Evolutionary conservation across 2,329 filamentous ascomycete species (phyloP).

Genomic region (Curvularia sp.): DNA sequence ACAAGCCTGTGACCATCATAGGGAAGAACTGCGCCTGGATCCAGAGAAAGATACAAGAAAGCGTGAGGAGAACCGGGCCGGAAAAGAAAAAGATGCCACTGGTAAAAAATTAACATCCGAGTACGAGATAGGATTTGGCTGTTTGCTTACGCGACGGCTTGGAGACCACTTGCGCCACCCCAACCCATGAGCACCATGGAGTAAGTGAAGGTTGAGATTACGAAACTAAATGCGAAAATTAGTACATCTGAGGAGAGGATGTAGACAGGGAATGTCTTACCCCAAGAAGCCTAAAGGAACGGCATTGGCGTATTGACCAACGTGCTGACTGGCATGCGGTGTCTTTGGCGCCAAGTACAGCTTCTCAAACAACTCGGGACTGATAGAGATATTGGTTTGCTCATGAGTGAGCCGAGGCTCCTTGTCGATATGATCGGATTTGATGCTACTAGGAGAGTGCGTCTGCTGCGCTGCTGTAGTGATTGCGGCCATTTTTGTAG

Average conservation of each 20-base stretch:
- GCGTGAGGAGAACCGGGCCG: constrained; percentile 58
- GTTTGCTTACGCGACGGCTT: constrained; percentile 42
- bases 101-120: background rate
- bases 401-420: constrained; percentile 30
- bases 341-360: constrained; percentile 38
- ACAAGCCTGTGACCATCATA: constrained; percentile 63
- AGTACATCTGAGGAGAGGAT: background rate
- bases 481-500: constrained; percentile 9
- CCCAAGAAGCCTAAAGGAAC: constrained; percentile 42
- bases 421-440: constrained; percentile 31
- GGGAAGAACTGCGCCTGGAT: constrained; percentile 48
- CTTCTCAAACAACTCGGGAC: constrained; percentile 42
- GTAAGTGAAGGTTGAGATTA: constrained; percentile 53
- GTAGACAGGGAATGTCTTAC: constrained; percentile 13
- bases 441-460: constrained; percentile 12
- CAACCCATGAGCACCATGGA: constrained; percentile 52
- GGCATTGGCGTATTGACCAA: constrained; percentile 34
- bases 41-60: constrained; percentile 62
- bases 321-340: constrained; percentile 31
- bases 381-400: constrained; percentile 37
- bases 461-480: constrained; percentile 2
- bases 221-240: constrained; percentile 33
- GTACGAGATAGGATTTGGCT: background rate
- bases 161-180: constrained; percentile 48
- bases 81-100: constrained; percentile 54